Evolutionary conservation across 345 rosid genomes (phyloP).

Genomic region (Acer negundo): DNA sequence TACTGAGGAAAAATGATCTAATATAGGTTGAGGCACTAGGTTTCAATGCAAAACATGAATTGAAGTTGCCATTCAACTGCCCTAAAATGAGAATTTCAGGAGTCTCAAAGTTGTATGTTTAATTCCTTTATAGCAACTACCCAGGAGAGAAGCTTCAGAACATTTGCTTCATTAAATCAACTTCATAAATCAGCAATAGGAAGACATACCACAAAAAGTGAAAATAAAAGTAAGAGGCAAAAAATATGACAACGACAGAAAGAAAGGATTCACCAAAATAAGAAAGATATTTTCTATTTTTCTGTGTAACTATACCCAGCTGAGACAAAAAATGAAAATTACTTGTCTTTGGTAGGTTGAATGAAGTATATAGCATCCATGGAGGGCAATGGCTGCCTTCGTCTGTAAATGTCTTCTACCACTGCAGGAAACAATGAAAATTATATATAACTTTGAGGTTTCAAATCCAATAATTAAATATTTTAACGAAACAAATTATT

Average conservation of each 20-base stretch:
- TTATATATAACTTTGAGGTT: constrained; percentile 1
- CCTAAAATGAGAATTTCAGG: constrained; percentile 1
- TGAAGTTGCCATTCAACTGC: not conserved
- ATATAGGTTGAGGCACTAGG: not conserved
- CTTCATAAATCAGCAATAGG: not conserved
- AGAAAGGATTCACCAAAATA: not conserved
- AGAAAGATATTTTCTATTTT: no score
- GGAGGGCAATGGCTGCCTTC: constrained; percentile 93
- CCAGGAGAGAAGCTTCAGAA: not conserved
- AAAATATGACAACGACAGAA: not conserved
- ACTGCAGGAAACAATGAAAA: constrained; percentile 50
- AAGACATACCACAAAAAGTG: not conserved
- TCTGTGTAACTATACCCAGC: not conserved
- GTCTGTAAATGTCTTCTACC: constrained; percentile 90
- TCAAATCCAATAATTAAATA: not conserved
- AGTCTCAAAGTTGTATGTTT: not conserved
- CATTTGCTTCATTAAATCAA: constrained; percentile 6
- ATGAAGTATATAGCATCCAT: constrained; percentile 98
- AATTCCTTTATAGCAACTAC: not conserved
- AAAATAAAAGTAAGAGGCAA: not conserved
- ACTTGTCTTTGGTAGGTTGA: constrained; percentile 98
- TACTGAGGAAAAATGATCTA: not conserved
- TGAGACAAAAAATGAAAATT: constrained; percentile 29
- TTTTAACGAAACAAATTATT: not conserved
- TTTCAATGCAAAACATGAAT: not conserved